These are phyloP conservation scores for Zizania palustris DNA, from an alignment of 202 grass and related monocot species.

Conservation along the genomic window DNA sequence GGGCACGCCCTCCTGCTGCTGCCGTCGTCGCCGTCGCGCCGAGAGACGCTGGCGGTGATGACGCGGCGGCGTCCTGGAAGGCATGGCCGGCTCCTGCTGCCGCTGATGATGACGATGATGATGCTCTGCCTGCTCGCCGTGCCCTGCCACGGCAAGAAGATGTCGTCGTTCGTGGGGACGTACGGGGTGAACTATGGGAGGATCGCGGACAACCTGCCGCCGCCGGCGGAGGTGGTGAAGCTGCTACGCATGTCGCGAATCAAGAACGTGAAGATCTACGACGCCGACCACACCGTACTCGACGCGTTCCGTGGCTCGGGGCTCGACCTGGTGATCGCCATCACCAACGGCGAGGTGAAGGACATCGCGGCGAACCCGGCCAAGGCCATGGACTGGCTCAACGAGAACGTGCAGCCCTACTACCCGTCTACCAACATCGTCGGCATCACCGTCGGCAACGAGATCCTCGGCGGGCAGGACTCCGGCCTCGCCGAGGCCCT, in stretches of 20 bases:
- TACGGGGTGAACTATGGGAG: slow-evolving; percentile 73
- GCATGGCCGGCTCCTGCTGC: slow-evolving; percentile 15
- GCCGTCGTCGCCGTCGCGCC: not conserved
- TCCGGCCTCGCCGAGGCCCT: slow-evolving; percentile 38
- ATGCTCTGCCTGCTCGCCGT: slow-evolving; percentile 45
- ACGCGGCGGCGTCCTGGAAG: not conserved
- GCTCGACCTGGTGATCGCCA: slow-evolving; percentile 51
- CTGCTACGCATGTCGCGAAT: slow-evolving; percentile 49
- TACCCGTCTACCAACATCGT: slow-evolving; percentile 52
- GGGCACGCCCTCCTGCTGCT: slow-evolving; percentile 1
- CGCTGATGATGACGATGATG: slow-evolving; percentile 37
- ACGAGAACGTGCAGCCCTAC: slow-evolving; percentile 64
- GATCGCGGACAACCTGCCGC: slow-evolving; percentile 65
- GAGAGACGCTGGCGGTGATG: slow-evolving; percentile 10
- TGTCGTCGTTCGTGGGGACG: slow-evolving; percentile 52
- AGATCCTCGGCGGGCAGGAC: slow-evolving; percentile 49
- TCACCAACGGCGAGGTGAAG: slow-evolving; percentile 53
- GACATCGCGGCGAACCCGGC: slow-evolving; percentile 51
- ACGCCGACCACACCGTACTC: slow-evolving; percentile 55
- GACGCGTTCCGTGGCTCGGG: slow-evolving; percentile 55
- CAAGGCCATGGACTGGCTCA: slow-evolving; percentile 70
- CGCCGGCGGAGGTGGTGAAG: slow-evolving; percentile 42
- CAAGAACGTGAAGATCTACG: slow-evolving; percentile 70
- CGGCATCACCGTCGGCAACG: slow-evolving; percentile 67
- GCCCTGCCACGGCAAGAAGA: slow-evolving; percentile 41